phyloP scores from a whole-genome alignment of 768 basidiomycete genomes.

The Porpolomopsis calyptriformis region DNA sequence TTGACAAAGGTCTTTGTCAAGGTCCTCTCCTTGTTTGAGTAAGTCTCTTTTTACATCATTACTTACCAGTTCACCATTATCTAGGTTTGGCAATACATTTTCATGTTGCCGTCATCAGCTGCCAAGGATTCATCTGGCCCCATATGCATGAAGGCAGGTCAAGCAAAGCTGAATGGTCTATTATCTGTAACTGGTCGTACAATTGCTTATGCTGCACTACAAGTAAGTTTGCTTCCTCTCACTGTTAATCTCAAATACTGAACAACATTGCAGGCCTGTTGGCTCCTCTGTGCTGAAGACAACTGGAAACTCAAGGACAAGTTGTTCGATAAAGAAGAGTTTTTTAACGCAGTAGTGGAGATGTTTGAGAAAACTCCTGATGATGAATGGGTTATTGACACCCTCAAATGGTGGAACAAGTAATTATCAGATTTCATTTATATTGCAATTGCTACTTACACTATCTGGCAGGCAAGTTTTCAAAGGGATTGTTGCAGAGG shows the following conservation, averaged over 20 bases:
- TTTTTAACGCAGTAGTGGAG: constrained; percentile 1
- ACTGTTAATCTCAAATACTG: neutral
- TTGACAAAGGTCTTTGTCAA: constrained; percentile 5
- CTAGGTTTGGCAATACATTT: constrained; percentile 10
- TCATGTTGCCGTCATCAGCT: constrained; percentile 8
- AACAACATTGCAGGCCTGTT: neutral
- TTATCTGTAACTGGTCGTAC: neutral
- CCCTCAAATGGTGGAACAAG: constrained; percentile 9
- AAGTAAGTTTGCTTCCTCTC: constrained; percentile 5
- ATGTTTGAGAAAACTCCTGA: constrained; percentile 6
- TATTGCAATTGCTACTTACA: neutral
- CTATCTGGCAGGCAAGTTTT: neutral
- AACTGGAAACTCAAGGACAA: constrained; percentile 7
- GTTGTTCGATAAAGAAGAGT: constrained; percentile 4
- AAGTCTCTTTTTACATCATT: neutral
- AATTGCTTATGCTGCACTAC: constrained; percentile 11
- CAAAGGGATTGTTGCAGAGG: neutral
- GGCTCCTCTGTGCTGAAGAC: constrained; percentile 8
- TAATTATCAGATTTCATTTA: neutral
- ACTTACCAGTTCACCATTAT: neutral
- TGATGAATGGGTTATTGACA: constrained; percentile 5
- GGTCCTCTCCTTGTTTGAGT: constrained; percentile 7
- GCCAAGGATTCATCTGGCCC: neutral
- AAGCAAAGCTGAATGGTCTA: constrained; percentile 8
- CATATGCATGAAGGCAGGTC: constrained; percentile 1